Evolutionary conservation across 306 rosid genomes (phyloP).

Genomic region (Trifolium fragiferum): DNA sequence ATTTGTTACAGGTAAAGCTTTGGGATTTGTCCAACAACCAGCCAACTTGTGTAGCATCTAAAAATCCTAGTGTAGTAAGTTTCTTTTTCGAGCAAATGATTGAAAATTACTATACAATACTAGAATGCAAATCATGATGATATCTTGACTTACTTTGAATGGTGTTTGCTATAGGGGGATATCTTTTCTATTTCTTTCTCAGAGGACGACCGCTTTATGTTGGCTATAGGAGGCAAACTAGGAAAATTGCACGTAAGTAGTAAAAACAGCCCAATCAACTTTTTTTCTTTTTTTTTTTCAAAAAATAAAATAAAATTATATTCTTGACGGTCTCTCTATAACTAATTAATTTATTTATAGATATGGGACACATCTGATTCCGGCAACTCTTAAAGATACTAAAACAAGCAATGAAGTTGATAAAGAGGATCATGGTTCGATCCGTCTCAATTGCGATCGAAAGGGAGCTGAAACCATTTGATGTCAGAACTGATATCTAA

Average conservation of each 20-base stretch:
- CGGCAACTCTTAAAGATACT: conserved; percentile 51
- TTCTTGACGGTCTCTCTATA: conserved; percentile 20
- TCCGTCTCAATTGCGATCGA: too few species aligned
- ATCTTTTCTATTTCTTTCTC: conserved; percentile 73
- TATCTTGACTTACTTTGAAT: background rate
- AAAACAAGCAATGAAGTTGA: conserved; percentile 40
- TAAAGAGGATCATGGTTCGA: too few species aligned
- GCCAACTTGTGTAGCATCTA: conserved; percentile 70
- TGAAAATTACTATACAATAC: background rate
- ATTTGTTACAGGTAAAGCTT: conserved; percentile 70
- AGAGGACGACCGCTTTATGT: conserved; percentile 69
- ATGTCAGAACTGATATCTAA: too few species aligned
- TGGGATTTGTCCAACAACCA: conserved; percentile 89
- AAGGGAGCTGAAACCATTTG: too few species aligned
- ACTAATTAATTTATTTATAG: conserved; percentile 47
- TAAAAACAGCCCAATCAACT: too few species aligned
- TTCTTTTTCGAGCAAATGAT: background rate
- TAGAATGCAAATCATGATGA: background rate
- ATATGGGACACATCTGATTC: conserved; percentile 73
- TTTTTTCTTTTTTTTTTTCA: conserved; percentile 16
- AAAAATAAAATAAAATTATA: too few species aligned
- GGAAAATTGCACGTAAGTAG: conserved; percentile 78
- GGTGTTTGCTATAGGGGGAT: conserved; percentile 63
- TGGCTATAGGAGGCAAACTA: conserved; percentile 82
- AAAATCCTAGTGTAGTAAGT: conserved; percentile 64